These are phyloP conservation scores for Trebouxia sp. DNA, from an alignment of 139 green algal genomes.

Conservation along the genomic window DNA sequence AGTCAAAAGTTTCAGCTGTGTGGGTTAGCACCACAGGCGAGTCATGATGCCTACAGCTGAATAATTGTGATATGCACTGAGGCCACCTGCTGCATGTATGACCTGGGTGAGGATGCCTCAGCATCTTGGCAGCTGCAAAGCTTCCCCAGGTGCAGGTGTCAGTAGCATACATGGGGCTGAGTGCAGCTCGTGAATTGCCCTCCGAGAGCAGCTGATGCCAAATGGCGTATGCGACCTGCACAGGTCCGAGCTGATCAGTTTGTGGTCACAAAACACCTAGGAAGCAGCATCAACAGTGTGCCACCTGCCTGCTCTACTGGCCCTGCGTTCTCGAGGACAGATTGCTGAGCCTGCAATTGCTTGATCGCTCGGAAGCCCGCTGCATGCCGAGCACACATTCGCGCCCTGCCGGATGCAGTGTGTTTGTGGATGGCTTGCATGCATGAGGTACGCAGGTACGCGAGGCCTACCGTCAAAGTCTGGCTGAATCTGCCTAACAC, in stretches of 20 bases:
- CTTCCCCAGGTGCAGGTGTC: background rate
- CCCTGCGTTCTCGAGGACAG: background rate
- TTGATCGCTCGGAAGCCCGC: slow-evolving; percentile 8
- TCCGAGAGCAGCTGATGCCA: background rate
- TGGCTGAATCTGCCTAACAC: background rate
- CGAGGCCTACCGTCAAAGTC: slow-evolving; percentile 4
- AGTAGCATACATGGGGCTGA: background rate
- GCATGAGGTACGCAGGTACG: too few relatives aligned
- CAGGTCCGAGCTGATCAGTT: too few relatives aligned
- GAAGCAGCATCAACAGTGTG: background rate
- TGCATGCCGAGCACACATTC: too few relatives aligned
- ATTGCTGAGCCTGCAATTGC: background rate
- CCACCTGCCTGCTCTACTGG: slow-evolving; percentile 3
- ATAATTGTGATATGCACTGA: too few relatives aligned
- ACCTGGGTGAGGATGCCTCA: slow-evolving; percentile 23
- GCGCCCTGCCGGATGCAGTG: too few relatives aligned
- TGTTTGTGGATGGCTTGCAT: too few relatives aligned
- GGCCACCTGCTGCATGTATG: background rate
- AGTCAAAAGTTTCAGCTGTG: too few relatives aligned
- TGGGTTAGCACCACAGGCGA: too few relatives aligned
- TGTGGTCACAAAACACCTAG: too few relatives aligned
- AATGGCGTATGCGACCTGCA: background rate
- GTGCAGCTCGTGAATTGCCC: background rate
- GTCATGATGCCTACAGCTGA: too few relatives aligned
- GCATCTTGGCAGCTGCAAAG: slow-evolving; percentile 7